These are phyloP conservation scores for Sporodiniella umbellata DNA, from an alignment of 371 early-diverging fungal species.

Conservation along the genomic window DNA sequence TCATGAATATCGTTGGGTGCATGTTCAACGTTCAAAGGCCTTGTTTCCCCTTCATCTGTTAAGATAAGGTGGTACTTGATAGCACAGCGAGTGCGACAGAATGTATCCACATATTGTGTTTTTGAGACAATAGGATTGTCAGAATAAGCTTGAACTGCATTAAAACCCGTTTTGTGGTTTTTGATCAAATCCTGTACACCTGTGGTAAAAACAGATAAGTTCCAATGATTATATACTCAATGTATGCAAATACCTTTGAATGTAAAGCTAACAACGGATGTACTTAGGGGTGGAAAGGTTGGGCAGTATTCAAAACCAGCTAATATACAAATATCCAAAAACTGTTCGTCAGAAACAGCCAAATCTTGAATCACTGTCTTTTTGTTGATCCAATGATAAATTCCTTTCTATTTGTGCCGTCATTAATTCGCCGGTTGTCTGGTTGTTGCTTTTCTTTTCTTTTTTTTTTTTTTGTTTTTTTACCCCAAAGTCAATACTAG, in stretches of 20 bases:
- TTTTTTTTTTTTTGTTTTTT: not conserved
- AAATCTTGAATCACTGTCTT: slow-evolving; percentile 62
- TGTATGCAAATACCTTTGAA: slow-evolving; percentile 67
- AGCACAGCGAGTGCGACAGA: slow-evolving; percentile 69
- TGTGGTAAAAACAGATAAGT: slow-evolving; percentile 1
- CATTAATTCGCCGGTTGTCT: no score
- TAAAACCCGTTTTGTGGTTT: slow-evolving; percentile 72
- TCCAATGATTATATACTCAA: no score
- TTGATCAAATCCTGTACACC: slow-evolving; percentile 63
- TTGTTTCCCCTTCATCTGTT: slow-evolving; percentile 66
- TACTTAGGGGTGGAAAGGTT: slow-evolving; percentile 70
- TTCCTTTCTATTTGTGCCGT: slow-evolving; percentile 47
- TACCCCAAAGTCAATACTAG: slow-evolving; percentile 61
- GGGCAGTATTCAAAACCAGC: slow-evolving; percentile 77
- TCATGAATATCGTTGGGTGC: slow-evolving; percentile 82
- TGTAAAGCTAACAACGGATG: slow-evolving; percentile 50
- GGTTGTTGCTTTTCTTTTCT: not conserved
- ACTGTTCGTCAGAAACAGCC: slow-evolving; percentile 68
- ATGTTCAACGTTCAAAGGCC: slow-evolving; percentile 63
- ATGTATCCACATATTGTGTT: slow-evolving; percentile 67
- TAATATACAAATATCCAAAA: slow-evolving; percentile 79
- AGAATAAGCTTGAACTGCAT: slow-evolving; percentile 64
- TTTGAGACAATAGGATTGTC: slow-evolving; percentile 58
- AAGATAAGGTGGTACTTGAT: slow-evolving; percentile 74
- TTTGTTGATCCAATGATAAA: slow-evolving; percentile 68